phyloP scores from a whole-genome alignment of 192 early-diverging fungal genomes.

The Linnemannia zychae region DNA sequence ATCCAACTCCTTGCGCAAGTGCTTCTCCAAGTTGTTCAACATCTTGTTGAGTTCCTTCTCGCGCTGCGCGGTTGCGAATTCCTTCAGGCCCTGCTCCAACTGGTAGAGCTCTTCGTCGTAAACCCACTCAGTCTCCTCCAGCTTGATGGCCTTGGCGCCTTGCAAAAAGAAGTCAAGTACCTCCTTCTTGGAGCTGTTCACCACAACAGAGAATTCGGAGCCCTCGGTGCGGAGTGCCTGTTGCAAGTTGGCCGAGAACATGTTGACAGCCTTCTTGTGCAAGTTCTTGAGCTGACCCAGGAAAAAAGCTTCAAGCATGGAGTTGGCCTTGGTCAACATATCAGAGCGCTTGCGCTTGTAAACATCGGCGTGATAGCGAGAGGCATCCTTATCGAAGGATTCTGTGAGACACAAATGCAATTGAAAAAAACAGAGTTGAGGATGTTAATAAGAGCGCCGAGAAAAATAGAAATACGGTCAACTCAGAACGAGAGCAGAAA shows the following conservation, averaged over 20 bases:
- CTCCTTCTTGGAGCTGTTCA: slow-evolving; percentile 61
- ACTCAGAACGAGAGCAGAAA: background rate
- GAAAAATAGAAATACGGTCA: slow-evolving; percentile 24
- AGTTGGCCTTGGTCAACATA: slow-evolving; percentile 82
- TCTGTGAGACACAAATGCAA: slow-evolving; percentile 35
- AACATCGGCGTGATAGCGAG: slow-evolving; percentile 89
- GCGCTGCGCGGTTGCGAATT: slow-evolving; percentile 68
- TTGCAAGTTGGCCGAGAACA: slow-evolving; percentile 74
- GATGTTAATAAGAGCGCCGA: background rate
- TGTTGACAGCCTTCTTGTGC: slow-evolving; percentile 75
- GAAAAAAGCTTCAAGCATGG: slow-evolving; percentile 82
- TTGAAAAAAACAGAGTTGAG: background rate
- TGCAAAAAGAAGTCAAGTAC: slow-evolving; percentile 62
- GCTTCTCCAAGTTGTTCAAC: slow-evolving; percentile 71
- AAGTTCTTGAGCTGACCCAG: slow-evolving; percentile 92
- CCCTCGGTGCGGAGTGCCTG: slow-evolving; percentile 67
- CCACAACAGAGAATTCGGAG: slow-evolving; percentile 76
- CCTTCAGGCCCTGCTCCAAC: slow-evolving; percentile 73
- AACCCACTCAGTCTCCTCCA: slow-evolving; percentile 81
- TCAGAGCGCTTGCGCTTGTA: slow-evolving; percentile 90
- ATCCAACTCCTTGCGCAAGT: slow-evolving; percentile 67
- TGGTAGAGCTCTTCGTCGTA: slow-evolving; percentile 70
- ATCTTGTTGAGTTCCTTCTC: slow-evolving; percentile 78
- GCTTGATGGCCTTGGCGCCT: slow-evolving; percentile 67
- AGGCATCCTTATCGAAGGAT: slow-evolving; percentile 91